A percentile compares a stretch with the other conserved stretches of the same genome.
Evolutionary conservation across 768 basidiomycete species (phyloP).

Genomic region (Kwoniella botswanensis): DNA sequence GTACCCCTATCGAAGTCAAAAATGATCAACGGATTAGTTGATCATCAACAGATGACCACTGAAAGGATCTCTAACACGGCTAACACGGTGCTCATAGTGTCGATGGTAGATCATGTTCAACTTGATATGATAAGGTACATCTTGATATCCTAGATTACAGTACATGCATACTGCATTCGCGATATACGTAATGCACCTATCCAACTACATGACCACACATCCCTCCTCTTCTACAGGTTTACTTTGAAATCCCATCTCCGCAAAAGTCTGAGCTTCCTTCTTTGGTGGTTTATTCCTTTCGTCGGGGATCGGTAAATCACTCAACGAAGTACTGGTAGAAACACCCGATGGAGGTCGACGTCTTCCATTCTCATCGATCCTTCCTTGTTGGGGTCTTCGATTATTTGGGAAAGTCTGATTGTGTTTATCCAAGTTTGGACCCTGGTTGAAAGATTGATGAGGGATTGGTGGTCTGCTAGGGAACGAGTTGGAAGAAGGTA

Average conservation of each 20-base stretch:
- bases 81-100: no score
- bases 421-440: not conserved
- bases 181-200: not conserved
- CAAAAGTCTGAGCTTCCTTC: slow-evolving; percentile 76
- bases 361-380: slow-evolving; percentile 7
- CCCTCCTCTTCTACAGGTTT: slow-evolving; percentile 79
- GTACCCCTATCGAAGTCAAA: no score
- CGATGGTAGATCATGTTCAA: no score
- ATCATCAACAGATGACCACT: no score
- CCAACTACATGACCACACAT: slow-evolving; percentile 77
- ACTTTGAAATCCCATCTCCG: slow-evolving; percentile 89
- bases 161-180: no score
- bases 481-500: slow-evolving; percentile 19
- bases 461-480: slow-evolving; percentile 23
- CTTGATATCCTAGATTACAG: no score
- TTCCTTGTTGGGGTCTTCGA: not conserved
- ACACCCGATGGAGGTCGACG: slow-evolving; percentile 8
- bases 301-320: slow-evolving; percentile 20
- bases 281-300: slow-evolving; percentile 20
- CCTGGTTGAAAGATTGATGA: slow-evolving; percentile 17
- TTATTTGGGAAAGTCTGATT: slow-evolving; percentile 17
- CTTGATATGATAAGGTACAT: no score
- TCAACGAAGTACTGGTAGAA: slow-evolving; percentile 14
- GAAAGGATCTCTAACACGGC: no score
- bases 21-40: no score